Evolutionary conservation across 495 filamentous ascomycete species (phyloP).

Genomic region (Podospora pseudoanserina): DNA sequence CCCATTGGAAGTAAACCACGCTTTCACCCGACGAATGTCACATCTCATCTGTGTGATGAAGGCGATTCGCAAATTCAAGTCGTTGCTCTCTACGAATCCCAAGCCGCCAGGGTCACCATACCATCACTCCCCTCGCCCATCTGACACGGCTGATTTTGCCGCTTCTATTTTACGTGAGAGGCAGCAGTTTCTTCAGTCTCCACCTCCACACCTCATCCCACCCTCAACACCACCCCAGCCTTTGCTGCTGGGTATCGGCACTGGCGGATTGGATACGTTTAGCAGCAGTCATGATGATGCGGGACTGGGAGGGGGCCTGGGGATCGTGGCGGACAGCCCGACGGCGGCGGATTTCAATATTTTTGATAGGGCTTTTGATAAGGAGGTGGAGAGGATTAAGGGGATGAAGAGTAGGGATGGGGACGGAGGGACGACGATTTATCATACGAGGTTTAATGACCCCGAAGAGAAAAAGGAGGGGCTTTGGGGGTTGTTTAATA

Average conservation of each 20-base stretch:
- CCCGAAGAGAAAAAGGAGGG: neutral
- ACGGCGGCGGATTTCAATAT: slow-evolving; percentile 76
- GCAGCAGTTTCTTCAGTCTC: slow-evolving; percentile 29
- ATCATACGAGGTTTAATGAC: slow-evolving; percentile 16
- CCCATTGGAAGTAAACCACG: slow-evolving; percentile 80
- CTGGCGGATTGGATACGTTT: slow-evolving; percentile 47
- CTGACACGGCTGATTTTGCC: slow-evolving; percentile 35
- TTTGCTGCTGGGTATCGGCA: slow-evolving; percentile 71
- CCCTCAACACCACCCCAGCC: slow-evolving; percentile 14
- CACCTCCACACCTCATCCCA: neutral
- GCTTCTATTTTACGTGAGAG: slow-evolving; percentile 39
- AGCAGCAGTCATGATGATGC: slow-evolving; percentile 5
- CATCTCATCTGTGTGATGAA: slow-evolving; percentile 84
- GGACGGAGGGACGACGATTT: slow-evolving; percentile 7
- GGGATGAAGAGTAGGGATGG: slow-evolving; percentile 10
- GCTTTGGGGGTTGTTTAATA: neutral
- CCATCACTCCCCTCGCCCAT: slow-evolving; percentile 38
- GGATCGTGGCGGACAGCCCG: slow-evolving; percentile 74
- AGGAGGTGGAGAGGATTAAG: slow-evolving; percentile 72
- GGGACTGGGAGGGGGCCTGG: neutral
- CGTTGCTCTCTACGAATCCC: slow-evolving; percentile 31
- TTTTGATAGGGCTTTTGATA: slow-evolving; percentile 80
- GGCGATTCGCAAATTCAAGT: slow-evolving; percentile 85
- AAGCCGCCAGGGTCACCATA: slow-evolving; percentile 7
- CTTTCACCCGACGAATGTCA: slow-evolving; percentile 83